Evolutionary conservation across 2,329 filamentous ascomycete genomes (phyloP), one percentile per base, ranked within the genome.

Genomic region (Cylindrodendrum hubeiense): DNA sequence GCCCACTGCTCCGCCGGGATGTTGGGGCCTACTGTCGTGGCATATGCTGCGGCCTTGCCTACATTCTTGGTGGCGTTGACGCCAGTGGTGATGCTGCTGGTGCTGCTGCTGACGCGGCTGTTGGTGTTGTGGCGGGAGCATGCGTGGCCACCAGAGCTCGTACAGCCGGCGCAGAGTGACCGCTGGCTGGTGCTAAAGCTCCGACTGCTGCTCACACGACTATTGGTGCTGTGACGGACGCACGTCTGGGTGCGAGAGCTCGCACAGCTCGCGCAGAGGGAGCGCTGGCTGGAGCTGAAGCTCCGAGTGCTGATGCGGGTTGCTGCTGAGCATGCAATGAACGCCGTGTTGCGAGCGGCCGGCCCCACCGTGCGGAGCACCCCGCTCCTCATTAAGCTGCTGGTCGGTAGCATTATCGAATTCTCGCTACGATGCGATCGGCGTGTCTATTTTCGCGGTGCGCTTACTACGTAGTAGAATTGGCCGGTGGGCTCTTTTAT

Each of bases 1-100:
- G 94, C 94, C 93, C 91, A 95, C 85, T 97, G 94, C 80, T 90
- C 90, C 33, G 86, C 89, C 56, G 94, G 94, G 74, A 97, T 87
- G 54, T 86, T 24, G 5, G 71, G 63, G 1, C 43, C 61, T 22
- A 69, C 63, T 24, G 70, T 39, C 19, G 71, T 74, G 17, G 71
- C 69, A 15, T 74, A 73, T 21, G 69, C 50, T 3, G 71, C 66
- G 15, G 61, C 17, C 49, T 72, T 73, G 37, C 46, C 43, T 1
- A 50, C 30, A 30, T 56, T 71, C 39, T 34, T 70, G 49, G 19
- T 51, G 24, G 49, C 21, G 17, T 51, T 63, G 54, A 66, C 63
- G 57, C 22, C 52, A 37, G 28, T 60, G 49, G 49, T 21, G 52
- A 72, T 63, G 26, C 56, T 63, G 44, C 51, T 55, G 13, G 59